A percentile compares a stretch with the other conserved stretches of the same genome.
phyloP scores from a whole-genome alignment of 208 protist species.

The Porcisia hertigi region DNA sequence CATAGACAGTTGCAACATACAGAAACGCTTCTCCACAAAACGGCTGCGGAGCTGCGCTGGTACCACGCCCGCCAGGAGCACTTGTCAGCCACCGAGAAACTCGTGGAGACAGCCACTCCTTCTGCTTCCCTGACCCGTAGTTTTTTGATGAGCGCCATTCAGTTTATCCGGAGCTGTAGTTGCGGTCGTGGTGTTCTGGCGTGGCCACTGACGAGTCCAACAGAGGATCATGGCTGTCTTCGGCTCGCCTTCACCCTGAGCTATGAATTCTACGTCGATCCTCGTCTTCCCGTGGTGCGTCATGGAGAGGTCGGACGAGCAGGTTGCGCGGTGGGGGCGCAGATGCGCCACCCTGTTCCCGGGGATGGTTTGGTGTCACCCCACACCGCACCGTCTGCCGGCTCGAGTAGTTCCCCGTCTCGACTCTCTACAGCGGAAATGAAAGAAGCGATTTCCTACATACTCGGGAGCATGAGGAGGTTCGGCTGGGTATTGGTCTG shows the following conservation, averaged over 20 bases:
- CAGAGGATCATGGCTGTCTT: slow-evolving; percentile 8
- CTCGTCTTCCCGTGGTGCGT: neutral
- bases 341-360: neutral
- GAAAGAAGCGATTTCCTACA: neutral
- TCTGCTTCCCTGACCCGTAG: neutral
- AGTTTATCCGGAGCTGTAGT: neutral
- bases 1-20: neutral
- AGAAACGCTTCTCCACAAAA: neutral
- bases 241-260: slow-evolving; percentile 27
- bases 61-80: neutral
- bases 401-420: neutral
- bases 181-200: slow-evolving; percentile 10
- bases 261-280: slow-evolving; percentile 15
- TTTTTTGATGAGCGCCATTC: neutral
- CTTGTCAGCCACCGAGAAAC: neutral
- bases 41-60: too few relatives aligned
- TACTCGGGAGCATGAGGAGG: neutral
- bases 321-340: neutral
- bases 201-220: slow-evolving; percentile 22
- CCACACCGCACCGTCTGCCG: neutral
- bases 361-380: neutral
- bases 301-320: too few relatives aligned
- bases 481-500: slow-evolving; percentile 46
- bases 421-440: neutral
- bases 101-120: neutral